Evolutionary conservation across 129 eudicot genomes (phyloP).

Genomic region (Flaveria bidentis): DNA sequence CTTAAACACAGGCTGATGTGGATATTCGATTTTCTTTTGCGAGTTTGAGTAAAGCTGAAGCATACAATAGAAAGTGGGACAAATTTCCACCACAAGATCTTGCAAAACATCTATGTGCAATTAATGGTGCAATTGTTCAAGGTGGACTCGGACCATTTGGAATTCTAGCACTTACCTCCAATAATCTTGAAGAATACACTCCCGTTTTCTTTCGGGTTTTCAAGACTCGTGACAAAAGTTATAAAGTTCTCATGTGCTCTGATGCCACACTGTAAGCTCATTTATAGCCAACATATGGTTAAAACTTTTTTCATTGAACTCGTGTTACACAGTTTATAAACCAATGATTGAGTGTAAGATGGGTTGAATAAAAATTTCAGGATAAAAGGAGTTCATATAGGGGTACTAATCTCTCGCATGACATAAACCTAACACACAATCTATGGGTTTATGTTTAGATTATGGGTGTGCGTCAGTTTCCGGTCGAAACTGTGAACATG

Average conservation of each 20-base stretch:
- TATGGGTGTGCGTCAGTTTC: too few relatives aligned
- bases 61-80: constrained; percentile 54
- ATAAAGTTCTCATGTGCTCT: constrained; percentile 63
- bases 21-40: constrained; percentile 50
- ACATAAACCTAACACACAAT: too few relatives aligned
- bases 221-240: constrained; percentile 34
- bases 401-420: too few relatives aligned
- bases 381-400: too few relatives aligned
- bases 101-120: constrained; percentile 28
- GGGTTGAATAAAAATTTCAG: background rate
- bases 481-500: too few relatives aligned
- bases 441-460: too few relatives aligned
- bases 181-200: constrained; percentile 54
- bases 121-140: constrained; percentile 42
- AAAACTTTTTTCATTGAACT: background rate
- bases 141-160: constrained; percentile 72
- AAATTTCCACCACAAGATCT: constrained; percentile 26
- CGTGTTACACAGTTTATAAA: background rate
- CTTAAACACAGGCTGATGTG: constrained; percentile 57
- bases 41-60: constrained; percentile 61
- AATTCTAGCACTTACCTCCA: constrained; percentile 50
- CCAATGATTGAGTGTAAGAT: background rate
- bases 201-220: constrained; percentile 57
- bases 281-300: background rate
- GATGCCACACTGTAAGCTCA: constrained; percentile 42